Evolutionary conservation across 805 yeast genomes (phyloP).

Genomic region (Zygosaccharomyces lentus): DNA sequence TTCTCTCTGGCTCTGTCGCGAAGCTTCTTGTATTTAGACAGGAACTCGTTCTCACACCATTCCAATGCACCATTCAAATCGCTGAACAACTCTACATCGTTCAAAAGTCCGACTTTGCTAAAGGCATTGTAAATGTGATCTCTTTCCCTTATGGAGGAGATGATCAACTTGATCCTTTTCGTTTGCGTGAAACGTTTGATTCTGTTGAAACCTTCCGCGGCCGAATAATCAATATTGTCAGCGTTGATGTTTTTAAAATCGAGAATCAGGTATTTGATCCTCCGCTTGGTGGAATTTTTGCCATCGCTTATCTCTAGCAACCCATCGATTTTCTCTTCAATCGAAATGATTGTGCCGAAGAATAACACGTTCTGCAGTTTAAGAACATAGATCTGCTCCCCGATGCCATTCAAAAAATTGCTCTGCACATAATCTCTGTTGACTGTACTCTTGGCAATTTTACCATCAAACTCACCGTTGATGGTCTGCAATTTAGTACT

Average conservation of each 20-base stretch:
- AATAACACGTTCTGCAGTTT: constrained; percentile 85
- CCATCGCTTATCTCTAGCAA: constrained; percentile 52
- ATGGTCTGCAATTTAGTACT: constrained; percentile 83
- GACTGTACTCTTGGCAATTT: constrained; percentile 86
- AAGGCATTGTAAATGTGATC: constrained; percentile 67
- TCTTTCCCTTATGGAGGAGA: constrained; percentile 70
- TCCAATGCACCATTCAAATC: constrained; percentile 85
- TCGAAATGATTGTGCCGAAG: constrained; percentile 92
- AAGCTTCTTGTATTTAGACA: constrained; percentile 40
- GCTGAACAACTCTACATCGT: constrained; percentile 54
- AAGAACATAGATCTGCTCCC: constrained; percentile 83
- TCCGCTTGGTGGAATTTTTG: constrained; percentile 39
- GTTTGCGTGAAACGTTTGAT: constrained; percentile 73
- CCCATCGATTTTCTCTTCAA: constrained; percentile 68
- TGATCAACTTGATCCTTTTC: constrained; percentile 63
- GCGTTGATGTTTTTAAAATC: constrained; percentile 80
- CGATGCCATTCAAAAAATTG: constrained; percentile 77
- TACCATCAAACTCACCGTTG: constrained; percentile 78
- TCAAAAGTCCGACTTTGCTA: constrained; percentile 79
- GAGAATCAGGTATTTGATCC: constrained; percentile 74
- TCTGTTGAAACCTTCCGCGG: constrained; percentile 91
- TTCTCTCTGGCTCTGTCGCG: constrained; percentile 27
- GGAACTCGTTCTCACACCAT: constrained; percentile 93
- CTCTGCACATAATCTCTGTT: constrained; percentile 86
- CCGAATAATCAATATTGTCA: constrained; percentile 77